Conservation (phyloP, 306 rosid genomes). For the Quercus mongolica region DNA sequence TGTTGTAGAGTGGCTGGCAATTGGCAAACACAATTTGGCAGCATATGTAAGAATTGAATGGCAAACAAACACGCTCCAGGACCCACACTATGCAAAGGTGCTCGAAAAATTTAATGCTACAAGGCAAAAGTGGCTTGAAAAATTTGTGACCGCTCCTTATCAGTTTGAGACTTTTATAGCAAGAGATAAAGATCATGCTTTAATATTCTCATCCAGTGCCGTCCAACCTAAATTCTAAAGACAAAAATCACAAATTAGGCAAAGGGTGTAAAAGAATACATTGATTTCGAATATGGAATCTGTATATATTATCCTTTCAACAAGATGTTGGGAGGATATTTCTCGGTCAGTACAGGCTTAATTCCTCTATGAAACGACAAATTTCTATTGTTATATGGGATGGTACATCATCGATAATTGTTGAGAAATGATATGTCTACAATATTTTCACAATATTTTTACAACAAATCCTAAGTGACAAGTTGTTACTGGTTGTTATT, state of each 20-base stretch:
- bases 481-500: too few relatives aligned
- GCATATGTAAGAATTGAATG: not conserved
- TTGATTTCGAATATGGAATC: not conserved
- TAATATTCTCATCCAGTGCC: not conserved
- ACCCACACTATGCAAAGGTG: not conserved
- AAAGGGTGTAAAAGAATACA: not conserved
- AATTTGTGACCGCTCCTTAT: not conserved
- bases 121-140: not conserved
- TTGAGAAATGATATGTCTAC: too few relatives aligned
- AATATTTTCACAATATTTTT: too few relatives aligned
- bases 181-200: not conserved
- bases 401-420: not conserved
- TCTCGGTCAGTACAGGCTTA: not conserved
- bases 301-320: not conserved
- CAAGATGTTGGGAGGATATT: not conserved
- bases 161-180: not conserved
- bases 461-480: too few relatives aligned
- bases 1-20: too few relatives aligned
- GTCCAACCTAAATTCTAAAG: not conserved
- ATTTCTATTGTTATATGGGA: not conserved
- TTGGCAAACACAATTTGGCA: not conserved
- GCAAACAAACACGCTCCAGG: not conserved
- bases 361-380: not conserved
- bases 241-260: not conserved
- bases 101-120: not conserved